phyloP scores from a whole-genome alignment of 2,329 filamentous ascomycete species.

The Penicillium digitatum region DNA sequence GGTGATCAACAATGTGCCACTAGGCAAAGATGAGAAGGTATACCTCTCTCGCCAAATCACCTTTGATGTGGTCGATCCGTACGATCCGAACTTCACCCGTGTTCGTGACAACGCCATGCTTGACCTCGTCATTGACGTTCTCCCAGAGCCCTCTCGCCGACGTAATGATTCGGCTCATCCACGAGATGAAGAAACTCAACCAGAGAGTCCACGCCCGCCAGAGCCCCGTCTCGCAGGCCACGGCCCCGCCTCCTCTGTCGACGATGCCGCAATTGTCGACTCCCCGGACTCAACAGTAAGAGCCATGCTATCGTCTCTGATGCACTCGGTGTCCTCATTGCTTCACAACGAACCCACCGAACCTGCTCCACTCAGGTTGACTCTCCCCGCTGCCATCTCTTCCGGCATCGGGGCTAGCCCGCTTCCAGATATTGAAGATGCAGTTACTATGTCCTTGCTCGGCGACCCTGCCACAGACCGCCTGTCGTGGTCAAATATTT shows the following conservation, averaged over 20 bases:
- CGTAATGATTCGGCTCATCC: constrained; percentile 32
- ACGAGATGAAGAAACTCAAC: constrained; percentile 25
- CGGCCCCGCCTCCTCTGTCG: constrained; percentile 21
- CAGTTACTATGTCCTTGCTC: constrained; percentile 33
- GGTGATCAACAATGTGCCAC: constrained; percentile 71
- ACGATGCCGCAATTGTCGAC: constrained; percentile 25
- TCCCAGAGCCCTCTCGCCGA: constrained; percentile 34
- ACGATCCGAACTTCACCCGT: constrained; percentile 79
- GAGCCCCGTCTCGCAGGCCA: constrained; percentile 16
- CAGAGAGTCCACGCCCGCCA: constrained; percentile 18
- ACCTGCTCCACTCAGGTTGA: constrained; percentile 35
- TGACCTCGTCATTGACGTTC: constrained; percentile 66
- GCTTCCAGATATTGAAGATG: constrained; percentile 62
- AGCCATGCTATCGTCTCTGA: constrained; percentile 45
- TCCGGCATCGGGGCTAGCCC: constrained; percentile 60
- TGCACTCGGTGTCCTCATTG: constrained; percentile 50
- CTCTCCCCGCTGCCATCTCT: constrained; percentile 48
- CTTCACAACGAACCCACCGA: constrained; percentile 43
- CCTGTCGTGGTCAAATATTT: constrained; percentile 67
- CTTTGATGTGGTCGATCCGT: constrained; percentile 59
- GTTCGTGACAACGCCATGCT: constrained; percentile 68
- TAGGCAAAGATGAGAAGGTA: constrained; percentile 84
- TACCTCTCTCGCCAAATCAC: constrained; percentile 73
- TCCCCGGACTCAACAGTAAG: constrained; percentile 37
- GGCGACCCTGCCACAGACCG: constrained; percentile 43